These are phyloP conservation scores for Colletotrichum karsti DNA, from an alignment of 2,329 filamentous ascomycete species.

Conservation along the genomic window DNA sequence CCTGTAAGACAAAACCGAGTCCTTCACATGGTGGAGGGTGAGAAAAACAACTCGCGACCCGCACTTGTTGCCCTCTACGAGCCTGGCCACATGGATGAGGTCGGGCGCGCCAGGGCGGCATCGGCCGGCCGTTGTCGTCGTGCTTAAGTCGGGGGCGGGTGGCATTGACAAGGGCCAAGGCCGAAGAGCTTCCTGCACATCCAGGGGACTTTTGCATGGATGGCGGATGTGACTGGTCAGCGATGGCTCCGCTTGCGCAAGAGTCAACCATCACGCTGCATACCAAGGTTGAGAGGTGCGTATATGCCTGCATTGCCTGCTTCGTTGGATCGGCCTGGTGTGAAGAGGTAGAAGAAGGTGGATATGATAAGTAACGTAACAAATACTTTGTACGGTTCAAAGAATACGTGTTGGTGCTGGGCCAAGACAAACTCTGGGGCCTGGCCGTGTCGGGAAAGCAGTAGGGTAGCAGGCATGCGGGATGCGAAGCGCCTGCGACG, in stretches of 20 bases:
- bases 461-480: constrained; percentile 19
- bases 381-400: not conserved
- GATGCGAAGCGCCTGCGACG: constrained; percentile 27
- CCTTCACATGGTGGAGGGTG: not conserved
- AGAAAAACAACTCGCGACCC: not conserved
- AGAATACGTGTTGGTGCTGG: not conserved
- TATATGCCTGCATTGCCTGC: not conserved
- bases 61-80: not conserved
- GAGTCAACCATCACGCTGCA: constrained; percentile 8
- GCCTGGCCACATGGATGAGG: constrained; percentile 4
- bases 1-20: not conserved
- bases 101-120: constrained; percentile 5
- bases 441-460: not conserved
- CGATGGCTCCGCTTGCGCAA: not conserved
- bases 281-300: not conserved
- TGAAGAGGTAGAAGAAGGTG: not conserved
- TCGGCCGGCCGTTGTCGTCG: constrained; percentile 16
- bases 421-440: not conserved
- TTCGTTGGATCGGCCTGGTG: constrained; percentile 5
- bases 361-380: constrained; percentile 11
- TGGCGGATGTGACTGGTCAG: not conserved
- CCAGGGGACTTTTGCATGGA: constrained; percentile 9
- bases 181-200: constrained; percentile 4
- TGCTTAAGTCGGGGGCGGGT: constrained; percentile 11
- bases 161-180: constrained; percentile 20